phyloP scores from a whole-genome alignment of 108 stramenopile genomes.

The Cylindrotheca closterium region DNA sequence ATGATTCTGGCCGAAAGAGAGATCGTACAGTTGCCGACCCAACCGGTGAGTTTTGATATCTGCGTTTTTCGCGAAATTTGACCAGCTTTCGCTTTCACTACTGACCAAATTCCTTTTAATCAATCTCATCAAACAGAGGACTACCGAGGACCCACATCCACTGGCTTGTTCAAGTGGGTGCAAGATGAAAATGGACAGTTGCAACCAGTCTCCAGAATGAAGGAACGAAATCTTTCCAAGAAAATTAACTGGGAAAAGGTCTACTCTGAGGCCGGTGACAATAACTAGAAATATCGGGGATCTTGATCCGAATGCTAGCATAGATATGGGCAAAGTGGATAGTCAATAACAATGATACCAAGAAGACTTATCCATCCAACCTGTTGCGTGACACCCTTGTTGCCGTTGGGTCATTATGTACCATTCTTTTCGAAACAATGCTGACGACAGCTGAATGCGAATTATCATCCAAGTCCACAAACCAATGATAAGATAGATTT shows the following conservation, averaged over 20 bases:
- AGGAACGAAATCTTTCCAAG: slow-evolving; percentile 68
- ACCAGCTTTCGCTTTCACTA: slow-evolving; percentile 6
- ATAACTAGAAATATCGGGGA: background rate
- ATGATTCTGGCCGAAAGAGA: slow-evolving; percentile 62
- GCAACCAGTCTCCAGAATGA: slow-evolving; percentile 73
- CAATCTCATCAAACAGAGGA: slow-evolving; percentile 40
- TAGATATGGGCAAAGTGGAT: background rate
- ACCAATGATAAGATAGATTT: too few species aligned
- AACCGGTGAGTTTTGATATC: slow-evolving; percentile 15
- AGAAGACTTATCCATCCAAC: too few species aligned
- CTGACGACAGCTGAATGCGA: too few species aligned
- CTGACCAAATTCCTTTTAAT: background rate
- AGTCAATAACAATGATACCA: background rate
- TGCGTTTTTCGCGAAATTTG: background rate
- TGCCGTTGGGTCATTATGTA: too few species aligned
- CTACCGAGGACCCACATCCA: slow-evolving; percentile 68
- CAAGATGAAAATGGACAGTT: slow-evolving; percentile 65
- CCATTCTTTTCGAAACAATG: too few species aligned
- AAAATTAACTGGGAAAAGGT: slow-evolving; percentile 34
- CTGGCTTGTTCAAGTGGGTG: slow-evolving; percentile 86
- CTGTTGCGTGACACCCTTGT: too few species aligned
- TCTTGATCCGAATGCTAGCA: background rate
- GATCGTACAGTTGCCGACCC: slow-evolving; percentile 52
- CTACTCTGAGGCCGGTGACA: slow-evolving; percentile 18
- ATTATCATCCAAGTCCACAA: too few species aligned